Evolutionary conservation across 108 stramenopile genomes (phyloP).

Genomic region (Nitzschia inconspicua): DNA sequence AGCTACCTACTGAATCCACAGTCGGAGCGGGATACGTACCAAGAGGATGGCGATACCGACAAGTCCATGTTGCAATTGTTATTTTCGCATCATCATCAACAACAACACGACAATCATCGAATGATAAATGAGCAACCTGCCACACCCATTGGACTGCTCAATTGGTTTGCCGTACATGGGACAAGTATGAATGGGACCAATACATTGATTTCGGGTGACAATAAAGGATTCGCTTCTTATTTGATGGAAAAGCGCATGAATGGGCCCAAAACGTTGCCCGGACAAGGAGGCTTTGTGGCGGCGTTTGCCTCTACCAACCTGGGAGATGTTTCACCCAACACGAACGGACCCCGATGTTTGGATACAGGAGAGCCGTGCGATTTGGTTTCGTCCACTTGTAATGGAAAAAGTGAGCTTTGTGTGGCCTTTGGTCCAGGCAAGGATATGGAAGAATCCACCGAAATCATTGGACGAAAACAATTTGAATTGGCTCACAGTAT

Average conservation of each 20-base stretch:
- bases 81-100: too few relatives aligned
- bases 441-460: constrained; percentile 53
- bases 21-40: constrained; percentile 38
- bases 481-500: constrained; percentile 29
- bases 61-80: constrained; percentile 43
- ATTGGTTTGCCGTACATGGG: constrained; percentile 64
- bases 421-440: constrained; percentile 43
- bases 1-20: constrained; percentile 53
- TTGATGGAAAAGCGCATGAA: constrained; percentile 45
- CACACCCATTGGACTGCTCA: constrained; percentile 28
- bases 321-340: constrained; percentile 67
- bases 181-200: constrained; percentile 61
- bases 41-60: constrained; percentile 45
- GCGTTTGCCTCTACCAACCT: constrained; percentile 63
- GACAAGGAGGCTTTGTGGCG: constrained; percentile 46
- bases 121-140: constrained; percentile 1
- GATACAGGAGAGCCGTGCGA: constrained; percentile 55
- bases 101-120: background rate
- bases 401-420: constrained; percentile 43
- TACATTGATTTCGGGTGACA: constrained; percentile 51
- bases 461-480: constrained; percentile 51
- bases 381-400: constrained; percentile 40
- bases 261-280: constrained; percentile 25
- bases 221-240: constrained; percentile 59
- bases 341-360: constrained; percentile 41